Percentiles rank a stretch among this genome's conserved stretches.
Conservation (phyloP, 441 rosid species). For the Arabidopsis hybrid region DNA sequence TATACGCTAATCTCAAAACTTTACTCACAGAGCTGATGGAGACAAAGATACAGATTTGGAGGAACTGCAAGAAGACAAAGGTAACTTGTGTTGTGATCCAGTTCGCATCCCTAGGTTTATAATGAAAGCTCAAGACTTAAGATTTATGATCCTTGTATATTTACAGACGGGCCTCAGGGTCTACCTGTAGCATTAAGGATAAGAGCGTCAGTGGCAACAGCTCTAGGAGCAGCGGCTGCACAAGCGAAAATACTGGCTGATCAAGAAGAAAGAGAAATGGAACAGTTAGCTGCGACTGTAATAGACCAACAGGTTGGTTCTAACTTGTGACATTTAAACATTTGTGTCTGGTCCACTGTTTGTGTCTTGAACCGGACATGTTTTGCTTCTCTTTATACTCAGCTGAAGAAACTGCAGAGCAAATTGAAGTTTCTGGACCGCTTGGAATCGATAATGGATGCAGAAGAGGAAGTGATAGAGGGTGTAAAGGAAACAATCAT, state of each 20-base stretch:
- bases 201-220: constrained; percentile 81
- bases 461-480: constrained; percentile 65
- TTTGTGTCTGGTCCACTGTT: not conserved
- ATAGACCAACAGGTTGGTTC: constrained; percentile 74
- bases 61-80: constrained; percentile 42
- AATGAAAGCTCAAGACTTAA: not conserved
- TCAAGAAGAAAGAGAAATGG: constrained; percentile 83
- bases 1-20: constrained; percentile 1
- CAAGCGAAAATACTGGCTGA: constrained; percentile 81
- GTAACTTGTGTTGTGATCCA: constrained; percentile 19
- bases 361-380: constrained; percentile 27
- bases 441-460: constrained; percentile 79
- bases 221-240: constrained; percentile 85
- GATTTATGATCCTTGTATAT: not conserved
- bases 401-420: constrained; percentile 77
- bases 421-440: constrained; percentile 72
- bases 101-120: not conserved
- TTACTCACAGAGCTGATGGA: constrained; percentile 49
- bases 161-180: constrained; percentile 50
- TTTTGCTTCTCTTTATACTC: constrained; percentile 19
- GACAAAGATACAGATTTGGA: constrained; percentile 54
- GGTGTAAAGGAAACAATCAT: constrained; percentile 57
- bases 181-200: constrained; percentile 72
- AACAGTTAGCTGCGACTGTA: constrained; percentile 62
- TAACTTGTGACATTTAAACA: not conserved